Conservation (phyloP, 192 early-diverging fungal species). For the Coemansia sp. region DNA sequence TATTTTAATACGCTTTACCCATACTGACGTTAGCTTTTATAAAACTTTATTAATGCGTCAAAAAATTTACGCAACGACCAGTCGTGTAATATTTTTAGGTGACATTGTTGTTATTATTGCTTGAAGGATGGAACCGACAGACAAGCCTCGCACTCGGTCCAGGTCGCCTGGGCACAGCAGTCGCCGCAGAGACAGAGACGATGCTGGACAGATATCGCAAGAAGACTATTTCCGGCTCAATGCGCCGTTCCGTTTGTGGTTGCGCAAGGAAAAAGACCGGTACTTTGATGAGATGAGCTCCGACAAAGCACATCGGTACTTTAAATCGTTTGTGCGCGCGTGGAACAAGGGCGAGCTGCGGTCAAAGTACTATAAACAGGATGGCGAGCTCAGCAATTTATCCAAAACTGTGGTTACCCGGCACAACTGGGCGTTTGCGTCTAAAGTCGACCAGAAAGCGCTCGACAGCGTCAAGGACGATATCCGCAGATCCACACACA, state of each 20-base stretch:
- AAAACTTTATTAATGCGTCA: too few species aligned
- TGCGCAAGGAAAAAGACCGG: conserved; percentile 67
- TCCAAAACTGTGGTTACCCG: conserved; percentile 62
- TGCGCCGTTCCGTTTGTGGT: conserved; percentile 80
- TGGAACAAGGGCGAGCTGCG: conserved; percentile 79
- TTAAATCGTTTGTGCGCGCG: conserved; percentile 80
- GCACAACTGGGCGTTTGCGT: conserved; percentile 77
- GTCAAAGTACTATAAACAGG: conserved; percentile 53
- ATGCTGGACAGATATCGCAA: conserved; percentile 19
- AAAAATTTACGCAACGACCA: too few species aligned
- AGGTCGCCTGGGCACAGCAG: conserved; percentile 1
- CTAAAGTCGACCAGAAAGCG: conserved; percentile 43
- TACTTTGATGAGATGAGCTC: conserved; percentile 76
- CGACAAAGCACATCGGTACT: conserved; percentile 68
- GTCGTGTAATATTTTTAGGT: too few species aligned
- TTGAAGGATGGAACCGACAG: background rate
- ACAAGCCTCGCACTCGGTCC: conserved; percentile 1
- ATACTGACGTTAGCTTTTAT: too few species aligned
- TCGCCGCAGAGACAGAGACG: background rate
- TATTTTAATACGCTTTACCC: too few species aligned
- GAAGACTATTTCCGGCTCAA: conserved; percentile 81
- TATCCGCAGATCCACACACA: conserved; percentile 12
- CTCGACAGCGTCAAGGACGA: conserved; percentile 17
- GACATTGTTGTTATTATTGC: too few species aligned
- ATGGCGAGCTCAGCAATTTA: conserved; percentile 66